Conservation (phyloP, 129 eudicot genomes). For the Centrapalus pauciflorus region DNA sequence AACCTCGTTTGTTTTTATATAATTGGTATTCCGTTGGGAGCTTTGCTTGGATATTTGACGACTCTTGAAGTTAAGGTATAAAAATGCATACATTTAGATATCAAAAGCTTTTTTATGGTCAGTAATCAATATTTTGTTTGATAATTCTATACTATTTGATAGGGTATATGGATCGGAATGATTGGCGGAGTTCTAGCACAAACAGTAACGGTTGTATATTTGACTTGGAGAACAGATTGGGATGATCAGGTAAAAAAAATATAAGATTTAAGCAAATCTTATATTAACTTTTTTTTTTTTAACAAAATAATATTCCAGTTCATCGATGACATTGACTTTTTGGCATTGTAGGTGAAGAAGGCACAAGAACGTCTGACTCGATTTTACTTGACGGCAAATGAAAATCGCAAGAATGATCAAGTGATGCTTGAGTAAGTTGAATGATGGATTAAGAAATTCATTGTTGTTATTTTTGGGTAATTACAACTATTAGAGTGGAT, state of each 20-base stretch:
- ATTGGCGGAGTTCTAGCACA: conserved; percentile 42
- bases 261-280: no score
- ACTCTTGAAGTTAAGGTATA: conserved; percentile 55
- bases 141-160: not conserved
- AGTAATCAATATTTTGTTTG: not conserved
- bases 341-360: conserved; percentile 22
- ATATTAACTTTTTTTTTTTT: no score
- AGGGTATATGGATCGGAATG: conserved; percentile 83
- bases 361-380: conserved; percentile 35
- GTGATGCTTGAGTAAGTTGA: not conserved
- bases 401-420: not conserved
- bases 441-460: no score
- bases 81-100: not conserved
- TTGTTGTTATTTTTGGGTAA: not conserved
- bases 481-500: no score
- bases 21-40: conserved; percentile 61
- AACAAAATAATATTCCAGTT: no score
- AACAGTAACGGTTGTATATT: conserved; percentile 31
- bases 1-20: conserved; percentile 51
- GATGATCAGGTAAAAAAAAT: conserved; percentile 53
- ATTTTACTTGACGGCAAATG: conserved; percentile 29
- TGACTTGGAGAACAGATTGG: conserved; percentile 66
- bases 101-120: not conserved
- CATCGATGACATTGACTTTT: no score
- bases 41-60: conserved; percentile 54